phyloP scores from a whole-genome alignment of 1,284 basidiomycete genomes.

The Meira nashicola region DNA sequence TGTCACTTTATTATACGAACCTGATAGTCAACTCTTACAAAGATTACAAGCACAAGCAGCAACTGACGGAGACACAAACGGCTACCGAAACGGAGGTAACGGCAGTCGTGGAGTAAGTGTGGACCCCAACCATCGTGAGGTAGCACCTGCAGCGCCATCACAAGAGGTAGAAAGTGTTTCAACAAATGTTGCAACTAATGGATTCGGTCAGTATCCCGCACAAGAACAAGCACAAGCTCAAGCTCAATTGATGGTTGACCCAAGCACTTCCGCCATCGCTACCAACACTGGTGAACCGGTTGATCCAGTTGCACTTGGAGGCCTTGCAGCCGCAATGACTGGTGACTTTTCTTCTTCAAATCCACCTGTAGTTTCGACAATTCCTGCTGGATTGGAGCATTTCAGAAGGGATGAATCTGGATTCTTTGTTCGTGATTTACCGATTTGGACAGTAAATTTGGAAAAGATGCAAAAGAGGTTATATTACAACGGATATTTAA shows the following conservation, averaged over 20 bases:
- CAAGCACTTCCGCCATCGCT: no score
- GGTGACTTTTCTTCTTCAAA: constrained; percentile 2
- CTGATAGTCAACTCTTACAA: constrained; percentile 54
- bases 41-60: constrained; percentile 11
- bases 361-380: background rate
- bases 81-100: background rate
- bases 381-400: background rate
- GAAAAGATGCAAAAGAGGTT: constrained; percentile 84
- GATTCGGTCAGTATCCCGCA: background rate
- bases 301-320: background rate
- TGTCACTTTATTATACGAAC: constrained; percentile 68
- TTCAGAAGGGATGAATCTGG: background rate
- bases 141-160: background rate
- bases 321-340: background rate
- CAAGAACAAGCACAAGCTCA: background rate
- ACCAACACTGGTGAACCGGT: no score
- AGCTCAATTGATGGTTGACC: background rate
- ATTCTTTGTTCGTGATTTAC: constrained; percentile 35
- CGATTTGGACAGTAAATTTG: constrained; percentile 56
- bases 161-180: background rate
- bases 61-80: background rate
- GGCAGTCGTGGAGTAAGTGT: constrained; percentile 4
- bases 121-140: background rate
- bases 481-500: constrained; percentile 80
- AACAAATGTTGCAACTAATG: background rate